Evolutionary conservation across 495 filamentous ascomycete species (phyloP), one percentile per base, ranked within the genome.

Genomic region (Aspergillus kassunensis): DNA sequence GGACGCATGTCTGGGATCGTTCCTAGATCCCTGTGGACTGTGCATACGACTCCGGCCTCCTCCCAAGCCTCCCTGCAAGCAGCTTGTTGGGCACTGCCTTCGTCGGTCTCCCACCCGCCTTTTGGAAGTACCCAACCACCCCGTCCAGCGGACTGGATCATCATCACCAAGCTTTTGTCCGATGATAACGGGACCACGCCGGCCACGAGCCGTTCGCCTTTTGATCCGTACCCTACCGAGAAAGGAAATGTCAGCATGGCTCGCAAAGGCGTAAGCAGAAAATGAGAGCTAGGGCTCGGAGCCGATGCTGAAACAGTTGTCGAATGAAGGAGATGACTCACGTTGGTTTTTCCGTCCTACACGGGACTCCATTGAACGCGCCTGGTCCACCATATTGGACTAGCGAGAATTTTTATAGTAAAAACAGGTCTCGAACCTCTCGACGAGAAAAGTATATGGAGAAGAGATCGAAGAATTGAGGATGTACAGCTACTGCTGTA

Each of bases 81-180:
- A 16, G 86, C 86, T 44, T 87, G 82, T 56, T 80, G 68, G 15
- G 81, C 77, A 27, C 80, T 83, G 33, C 71, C 78, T 72, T 98
- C 93, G 71, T 98, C 93, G 15, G 82, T 86, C 69, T 98, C 93
- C 89, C 95, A 98, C 48, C 93, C 93, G 59, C 93, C 93, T 67
- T 98, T 98, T 47, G 93, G 93, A 49, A 98, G 77, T 33, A 98
- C 92, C 93, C 95, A 98, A 54, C 89, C 89, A 51, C 80, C 82
- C 55, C 91, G 88, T 46, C 89, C 80, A 44, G 87, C 89, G 37
- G 91, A 96, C 70, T 96, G 88, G 60, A 97, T 95, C 67, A 98
- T 78, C 61, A 98, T 78, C 46, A 98, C 93, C 69, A 86, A 78
- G 54, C 80, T 86, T 62, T 85, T 87, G 68, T 89, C 85, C 53